phyloP scores from a whole-genome alignment of 2,329 filamentous ascomycete species.

The Kalmusia sp. region DNA sequence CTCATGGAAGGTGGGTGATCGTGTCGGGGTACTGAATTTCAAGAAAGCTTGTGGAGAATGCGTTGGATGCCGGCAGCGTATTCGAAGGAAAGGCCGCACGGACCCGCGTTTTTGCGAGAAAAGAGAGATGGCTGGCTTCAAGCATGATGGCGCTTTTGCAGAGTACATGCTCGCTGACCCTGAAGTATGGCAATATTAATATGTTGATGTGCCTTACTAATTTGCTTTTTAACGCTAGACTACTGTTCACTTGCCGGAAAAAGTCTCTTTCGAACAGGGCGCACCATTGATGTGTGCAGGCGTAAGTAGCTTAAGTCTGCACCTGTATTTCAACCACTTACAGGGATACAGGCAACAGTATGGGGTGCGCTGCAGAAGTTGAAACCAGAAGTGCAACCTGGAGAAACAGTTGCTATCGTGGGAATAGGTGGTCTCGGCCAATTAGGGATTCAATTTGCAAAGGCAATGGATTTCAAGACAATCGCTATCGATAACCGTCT shows the following conservation, averaged over 20 bases:
- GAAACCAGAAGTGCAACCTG: conserved; percentile 56
- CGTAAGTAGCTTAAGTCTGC: conserved; percentile 21
- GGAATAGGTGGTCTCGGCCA: conserved; percentile 83
- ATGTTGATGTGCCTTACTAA: too few species aligned
- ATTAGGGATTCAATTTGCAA: conserved; percentile 75
- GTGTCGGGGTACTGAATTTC: conserved; percentile 37
- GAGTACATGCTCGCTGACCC: conserved; percentile 44
- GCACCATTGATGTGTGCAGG: conserved; percentile 47
- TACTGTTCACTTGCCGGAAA: conserved; percentile 30
- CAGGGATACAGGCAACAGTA: conserved; percentile 28
- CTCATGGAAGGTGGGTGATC: conserved; percentile 37
- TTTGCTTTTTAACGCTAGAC: too few species aligned
- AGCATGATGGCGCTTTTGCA: conserved; percentile 40
- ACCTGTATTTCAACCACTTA: conserved; percentile 2
- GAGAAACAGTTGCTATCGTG: conserved; percentile 79
- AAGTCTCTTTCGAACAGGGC: conserved; percentile 32
- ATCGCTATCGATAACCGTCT: conserved; percentile 33
- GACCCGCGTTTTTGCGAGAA: conserved; percentile 39
- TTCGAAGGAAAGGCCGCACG: conserved; percentile 13
- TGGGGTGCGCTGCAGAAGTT: conserved; percentile 32
- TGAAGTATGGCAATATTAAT: neutral
- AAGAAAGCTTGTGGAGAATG: conserved; percentile 33
- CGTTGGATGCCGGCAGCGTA: conserved; percentile 25
- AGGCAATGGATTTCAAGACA: conserved; percentile 30
- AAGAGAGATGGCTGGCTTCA: conserved; percentile 37